phyloP scores from a whole-genome alignment of 371 early-diverging fungal genomes.

The Mortierella sp. region DNA sequence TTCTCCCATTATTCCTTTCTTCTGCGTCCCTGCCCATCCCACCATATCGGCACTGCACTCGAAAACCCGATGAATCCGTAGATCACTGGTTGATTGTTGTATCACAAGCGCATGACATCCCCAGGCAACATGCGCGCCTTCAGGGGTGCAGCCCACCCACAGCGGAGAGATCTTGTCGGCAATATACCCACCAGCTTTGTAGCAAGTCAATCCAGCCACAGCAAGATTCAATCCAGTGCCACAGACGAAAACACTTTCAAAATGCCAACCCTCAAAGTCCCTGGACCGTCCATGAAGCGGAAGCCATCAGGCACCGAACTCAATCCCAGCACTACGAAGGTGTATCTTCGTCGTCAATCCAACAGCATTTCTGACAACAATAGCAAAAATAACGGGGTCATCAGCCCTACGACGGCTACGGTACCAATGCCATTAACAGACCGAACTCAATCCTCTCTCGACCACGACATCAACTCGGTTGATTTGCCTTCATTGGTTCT shows the following conservation, averaged over 20 bases:
- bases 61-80: too few species aligned
- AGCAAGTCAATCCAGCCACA: not conserved
- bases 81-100: not conserved
- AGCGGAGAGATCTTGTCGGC: not conserved
- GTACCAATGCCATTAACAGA: slow-evolving; percentile 10
- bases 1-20: too few species aligned
- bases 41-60: too few species aligned
- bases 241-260: slow-evolving; percentile 26
- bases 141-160: not conserved
- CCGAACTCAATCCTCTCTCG: slow-evolving; percentile 16
- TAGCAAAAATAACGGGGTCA: not conserved
- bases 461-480: slow-evolving; percentile 20
- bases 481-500: slow-evolving; percentile 24
- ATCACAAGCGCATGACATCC: not conserved
- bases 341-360: slow-evolving; percentile 39
- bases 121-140: not conserved
- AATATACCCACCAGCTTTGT: slow-evolving; percentile 8
- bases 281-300: slow-evolving; percentile 23
- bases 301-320: slow-evolving; percentile 30
- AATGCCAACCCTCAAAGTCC: slow-evolving; percentile 6
- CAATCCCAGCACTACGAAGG: slow-evolving; percentile 21
- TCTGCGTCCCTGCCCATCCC: too few species aligned
- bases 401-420: not conserved
- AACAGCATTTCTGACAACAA: slow-evolving; percentile 12
- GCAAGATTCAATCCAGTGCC: not conserved